A percentile compares a stretch with the other conserved stretches of the same genome.
These are phyloP conservation scores for Physcomitrium patens DNA, from an alignment of 225 moss, liverwort and hornwort genomes.

Conservation along the genomic window DNA sequence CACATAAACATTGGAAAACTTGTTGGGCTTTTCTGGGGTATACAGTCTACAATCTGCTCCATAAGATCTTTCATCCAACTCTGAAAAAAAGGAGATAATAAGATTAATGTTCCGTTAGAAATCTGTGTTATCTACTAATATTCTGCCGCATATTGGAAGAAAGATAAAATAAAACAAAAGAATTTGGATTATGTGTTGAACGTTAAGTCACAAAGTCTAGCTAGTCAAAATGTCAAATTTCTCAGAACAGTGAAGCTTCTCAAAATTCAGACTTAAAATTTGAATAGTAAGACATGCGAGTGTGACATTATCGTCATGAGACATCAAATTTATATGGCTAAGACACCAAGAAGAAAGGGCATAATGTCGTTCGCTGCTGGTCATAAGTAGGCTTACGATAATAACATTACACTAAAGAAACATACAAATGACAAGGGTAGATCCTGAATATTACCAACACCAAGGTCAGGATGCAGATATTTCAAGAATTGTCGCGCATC, in stretches of 20 bases:
- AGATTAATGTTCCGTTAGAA: slow-evolving; percentile 15
- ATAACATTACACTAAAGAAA: neutral
- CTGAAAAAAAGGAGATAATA: slow-evolving; percentile 38
- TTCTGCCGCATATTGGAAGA: neutral
- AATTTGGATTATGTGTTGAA: neutral
- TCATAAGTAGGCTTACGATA: neutral
- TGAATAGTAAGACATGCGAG: neutral
- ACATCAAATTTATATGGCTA: neutral
- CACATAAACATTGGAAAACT: slow-evolving; percentile 85
- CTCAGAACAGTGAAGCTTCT: too few relatives aligned
- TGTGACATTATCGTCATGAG: neutral
- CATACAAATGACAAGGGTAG: slow-evolving; percentile 8
- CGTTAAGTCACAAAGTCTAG: slow-evolving; percentile 3
- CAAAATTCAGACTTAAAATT: slow-evolving; percentile 16
- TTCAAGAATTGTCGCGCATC: slow-evolving; percentile 86
- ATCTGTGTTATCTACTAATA: neutral
- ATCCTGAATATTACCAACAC: slow-evolving; percentile 63
- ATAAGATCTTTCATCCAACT: slow-evolving; percentile 84
- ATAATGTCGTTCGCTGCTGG: too few relatives aligned
- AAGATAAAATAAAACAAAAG: slow-evolving; percentile 16
- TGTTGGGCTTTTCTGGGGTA: slow-evolving; percentile 85
- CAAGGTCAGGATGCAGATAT: slow-evolving; percentile 86
- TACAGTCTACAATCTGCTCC: slow-evolving; percentile 89
- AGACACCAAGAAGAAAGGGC: neutral
- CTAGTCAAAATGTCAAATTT: slow-evolving; percentile 11